Evolutionary conservation across 768 basidiomycete species (phyloP), one percentile per base, ranked within the genome.

Genomic region (Russula vinacea): DNA sequence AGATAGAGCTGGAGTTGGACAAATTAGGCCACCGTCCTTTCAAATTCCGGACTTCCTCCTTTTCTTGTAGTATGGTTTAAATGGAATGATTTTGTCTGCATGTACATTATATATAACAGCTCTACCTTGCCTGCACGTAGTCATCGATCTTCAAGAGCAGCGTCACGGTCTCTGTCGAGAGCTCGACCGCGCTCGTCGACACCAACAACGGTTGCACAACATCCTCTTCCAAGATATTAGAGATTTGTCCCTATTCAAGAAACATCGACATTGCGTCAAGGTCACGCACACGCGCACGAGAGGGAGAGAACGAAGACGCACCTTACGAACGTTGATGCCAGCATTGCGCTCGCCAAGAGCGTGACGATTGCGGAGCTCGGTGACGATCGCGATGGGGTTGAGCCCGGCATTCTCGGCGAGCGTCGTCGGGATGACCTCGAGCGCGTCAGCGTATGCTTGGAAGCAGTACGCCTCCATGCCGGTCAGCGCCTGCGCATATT

Each of bases 381-480:
- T 99, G 60, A 99, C 95, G 73, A 99, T 98, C 8, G 93, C 88
- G 68, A 99, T 98, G 7, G 97, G 94, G 76, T 98, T 97, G 62
- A 99, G 81, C 49, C 97, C 97, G 26, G 97, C 97, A 73, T 99
- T 99, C 78, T 99, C 97, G 29, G 97, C 97, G 24, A 99, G 81
- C 0, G 97, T 99, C 2, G 89, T 96, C 5, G 97, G 97, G 66
- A 99, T 98, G 67, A 98, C 91, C 75, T 98, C 97, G 55, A 99
- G 82, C 1, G 97, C 94, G 71, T 98, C 96, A 33, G 97, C 95
- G 72, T 94, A 99, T 4, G 94, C 95, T 71, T 97, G 92, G 86
- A 98, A 97, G 76, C 97, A 98, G 76, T 98, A 98, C 10, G 96
- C 92, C 75, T 98, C 95, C 89, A 98, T 98, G 55, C 97, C 96